Conservation (phyloP, 495 filamentous ascomycete species). For the Hyaloscypha finlandica region DNA sequence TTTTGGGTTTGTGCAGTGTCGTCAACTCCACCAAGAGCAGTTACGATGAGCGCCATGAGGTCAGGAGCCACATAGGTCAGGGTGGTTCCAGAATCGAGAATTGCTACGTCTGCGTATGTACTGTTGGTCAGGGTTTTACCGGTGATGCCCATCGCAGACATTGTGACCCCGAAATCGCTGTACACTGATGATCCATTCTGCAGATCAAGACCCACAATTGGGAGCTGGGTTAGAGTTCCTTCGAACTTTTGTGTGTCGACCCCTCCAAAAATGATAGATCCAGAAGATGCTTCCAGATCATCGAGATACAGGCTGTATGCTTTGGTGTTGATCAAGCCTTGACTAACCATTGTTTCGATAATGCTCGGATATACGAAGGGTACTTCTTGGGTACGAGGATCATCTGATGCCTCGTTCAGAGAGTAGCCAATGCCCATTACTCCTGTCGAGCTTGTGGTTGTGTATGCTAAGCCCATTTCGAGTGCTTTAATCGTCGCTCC, state of each 20-base stretch:
- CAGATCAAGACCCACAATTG: constrained; percentile 45
- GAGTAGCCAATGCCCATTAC: constrained; percentile 90
- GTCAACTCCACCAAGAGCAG: constrained; percentile 53
- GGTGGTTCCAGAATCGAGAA: constrained; percentile 88
- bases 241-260: constrained; percentile 84
- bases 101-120: constrained; percentile 54
- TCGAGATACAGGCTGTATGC: constrained; percentile 86
- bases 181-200: constrained; percentile 20
- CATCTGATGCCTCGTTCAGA: constrained; percentile 66
- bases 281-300: constrained; percentile 62
- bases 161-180: constrained; percentile 57
- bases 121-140: constrained; percentile 41
- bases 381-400: constrained; percentile 29
- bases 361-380: constrained; percentile 70
- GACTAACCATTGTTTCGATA: constrained; percentile 68
- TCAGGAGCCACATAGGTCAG: constrained; percentile 74
- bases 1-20: constrained; percentile 45
- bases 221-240: constrained; percentile 69
- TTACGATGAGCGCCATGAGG: constrained; percentile 58
- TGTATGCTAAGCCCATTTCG: constrained; percentile 81
- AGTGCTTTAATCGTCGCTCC: constrained; percentile 62
- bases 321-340: constrained; percentile 71
- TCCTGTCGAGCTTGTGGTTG: constrained; percentile 67
- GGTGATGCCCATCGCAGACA: constrained; percentile 48
- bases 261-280: constrained; percentile 87